Evolutionary conservation across 805 yeast species (phyloP).

Genomic region (Myxozyma melibiosi): DNA sequence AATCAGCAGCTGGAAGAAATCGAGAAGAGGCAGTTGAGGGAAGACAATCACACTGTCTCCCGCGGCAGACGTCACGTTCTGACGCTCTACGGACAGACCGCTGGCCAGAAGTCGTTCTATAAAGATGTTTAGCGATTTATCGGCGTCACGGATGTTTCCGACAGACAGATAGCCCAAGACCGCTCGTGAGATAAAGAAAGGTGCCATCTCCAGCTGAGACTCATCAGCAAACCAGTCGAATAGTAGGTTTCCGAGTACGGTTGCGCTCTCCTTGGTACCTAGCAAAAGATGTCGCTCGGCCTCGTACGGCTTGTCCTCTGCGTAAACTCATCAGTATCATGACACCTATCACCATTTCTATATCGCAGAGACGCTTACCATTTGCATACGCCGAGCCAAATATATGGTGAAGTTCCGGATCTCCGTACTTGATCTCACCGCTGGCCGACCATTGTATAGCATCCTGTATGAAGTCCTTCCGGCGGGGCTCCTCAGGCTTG

Average conservation of each 20-base stretch:
- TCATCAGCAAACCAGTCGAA: conserved; percentile 50
- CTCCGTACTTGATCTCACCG: conserved; percentile 63
- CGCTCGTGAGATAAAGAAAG: conserved; percentile 54
- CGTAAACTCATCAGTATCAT: conserved; percentile 16
- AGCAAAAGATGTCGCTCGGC: conserved; percentile 74
- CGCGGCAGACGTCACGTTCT: conserved; percentile 26
- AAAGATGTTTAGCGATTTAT: conserved; percentile 46
- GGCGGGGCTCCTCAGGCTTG: conserved; percentile 58
- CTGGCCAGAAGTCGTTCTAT: conserved; percentile 41
- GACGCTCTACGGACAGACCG: conserved; percentile 19
- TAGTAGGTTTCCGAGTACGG: conserved; percentile 51
- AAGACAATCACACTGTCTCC: conserved; percentile 41
- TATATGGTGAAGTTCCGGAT: conserved; percentile 70
- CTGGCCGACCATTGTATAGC: conserved; percentile 63
- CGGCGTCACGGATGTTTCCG: conserved; percentile 64
- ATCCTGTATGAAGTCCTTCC: conserved; percentile 68
- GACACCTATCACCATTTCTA: not conserved
- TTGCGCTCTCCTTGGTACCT: conserved; percentile 60
- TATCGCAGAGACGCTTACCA: conserved; percentile 27
- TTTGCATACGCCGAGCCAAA: conserved; percentile 65
- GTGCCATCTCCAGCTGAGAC: conserved; percentile 39
- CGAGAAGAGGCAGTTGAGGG: conserved; percentile 54
- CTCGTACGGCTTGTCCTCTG: conserved; percentile 48
- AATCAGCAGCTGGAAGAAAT: conserved; percentile 69
- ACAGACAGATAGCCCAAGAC: conserved; percentile 74